These are phyloP conservation scores for Tubosaeta brunneosetosa DNA, from an alignment of 768 basidiomycete genomes.

Conservation along the genomic window DNA sequence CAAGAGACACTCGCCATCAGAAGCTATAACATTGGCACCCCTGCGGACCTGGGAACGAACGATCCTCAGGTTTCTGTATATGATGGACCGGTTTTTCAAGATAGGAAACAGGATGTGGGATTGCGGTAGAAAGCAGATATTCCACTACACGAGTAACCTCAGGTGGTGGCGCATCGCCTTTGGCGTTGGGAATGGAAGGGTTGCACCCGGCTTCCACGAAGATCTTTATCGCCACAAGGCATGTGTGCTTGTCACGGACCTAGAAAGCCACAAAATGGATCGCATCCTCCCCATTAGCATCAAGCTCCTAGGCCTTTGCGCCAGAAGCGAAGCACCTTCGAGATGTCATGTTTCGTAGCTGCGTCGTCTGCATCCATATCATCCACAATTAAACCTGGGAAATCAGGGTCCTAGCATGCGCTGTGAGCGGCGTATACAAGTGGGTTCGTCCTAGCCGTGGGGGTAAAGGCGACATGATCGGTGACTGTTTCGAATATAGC, in stretches of 20 bases:
- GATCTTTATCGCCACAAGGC: neutral
- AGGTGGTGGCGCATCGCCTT: neutral
- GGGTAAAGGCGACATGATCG: neutral
- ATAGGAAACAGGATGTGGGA: neutral
- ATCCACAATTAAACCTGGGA: neutral
- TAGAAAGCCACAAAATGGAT: neutral
- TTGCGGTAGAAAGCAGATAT: neutral
- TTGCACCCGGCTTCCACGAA: neutral
- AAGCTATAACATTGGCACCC: neutral
- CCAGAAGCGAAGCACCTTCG: no score
- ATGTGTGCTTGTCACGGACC: neutral
- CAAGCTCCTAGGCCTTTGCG: no score
- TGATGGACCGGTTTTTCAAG: neutral
- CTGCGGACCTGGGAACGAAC: neutral
- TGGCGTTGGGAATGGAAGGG: neutral
- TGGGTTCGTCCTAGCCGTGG: neutral
- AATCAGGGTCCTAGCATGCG: no score
- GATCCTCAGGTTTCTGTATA: neutral
- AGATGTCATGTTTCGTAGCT: no score
- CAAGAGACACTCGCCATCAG: neutral
- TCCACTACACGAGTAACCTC: neutral
- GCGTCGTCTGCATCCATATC: no score
- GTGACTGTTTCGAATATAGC: neutral
- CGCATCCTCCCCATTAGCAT: no score
- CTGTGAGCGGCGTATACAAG: slow-evolving; percentile 1